Conservation (phyloP, 2,329 filamentous ascomycete species). For the Fusarium devonianum region DNA sequence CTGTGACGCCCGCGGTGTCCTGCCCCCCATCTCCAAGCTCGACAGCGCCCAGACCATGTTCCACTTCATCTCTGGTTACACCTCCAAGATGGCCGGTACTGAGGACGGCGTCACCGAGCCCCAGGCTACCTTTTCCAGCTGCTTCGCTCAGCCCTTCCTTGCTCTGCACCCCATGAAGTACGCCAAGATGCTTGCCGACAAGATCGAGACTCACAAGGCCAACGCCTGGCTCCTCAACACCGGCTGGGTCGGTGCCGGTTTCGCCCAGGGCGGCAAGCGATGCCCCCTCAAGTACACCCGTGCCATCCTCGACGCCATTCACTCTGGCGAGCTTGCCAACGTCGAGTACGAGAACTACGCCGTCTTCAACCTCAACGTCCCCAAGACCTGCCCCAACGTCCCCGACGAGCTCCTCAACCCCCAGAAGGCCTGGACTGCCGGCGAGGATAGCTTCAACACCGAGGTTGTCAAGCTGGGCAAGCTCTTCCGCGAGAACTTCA, state of each 20-base stretch:
- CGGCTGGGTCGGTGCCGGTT: slow-evolving; percentile 93
- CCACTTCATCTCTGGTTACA: slow-evolving; percentile 99
- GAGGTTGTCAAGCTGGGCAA: slow-evolving; percentile 90
- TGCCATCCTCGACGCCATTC: slow-evolving; percentile 97
- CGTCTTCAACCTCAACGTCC: slow-evolving; percentile 96
- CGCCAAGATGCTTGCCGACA: slow-evolving; percentile 96
- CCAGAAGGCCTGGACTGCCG: slow-evolving; percentile 87
- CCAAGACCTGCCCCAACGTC: slow-evolving; percentile 87
- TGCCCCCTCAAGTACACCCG: slow-evolving; percentile 99
- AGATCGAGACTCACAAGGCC: slow-evolving; percentile 93
- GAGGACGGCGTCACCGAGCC: slow-evolving; percentile 97
- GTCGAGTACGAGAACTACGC: slow-evolving; percentile 94
- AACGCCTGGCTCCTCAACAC: slow-evolving; percentile 99
- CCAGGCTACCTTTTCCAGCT: slow-evolving; percentile 98
- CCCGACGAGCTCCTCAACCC: slow-evolving; percentile 95
- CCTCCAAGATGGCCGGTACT: slow-evolving; percentile 99
- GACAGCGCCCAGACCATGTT: slow-evolving; percentile 97
- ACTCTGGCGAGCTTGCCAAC: slow-evolving; percentile 93
- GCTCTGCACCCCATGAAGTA: slow-evolving; percentile 99
- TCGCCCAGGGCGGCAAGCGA: slow-evolving; percentile 90
- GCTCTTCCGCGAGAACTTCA: slow-evolving; percentile 96
- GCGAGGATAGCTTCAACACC: slow-evolving; percentile 78
- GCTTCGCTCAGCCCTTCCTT: slow-evolving; percentile 99
- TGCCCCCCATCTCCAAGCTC: slow-evolving; percentile 98
- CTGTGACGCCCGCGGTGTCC: slow-evolving; percentile 95